These are phyloP conservation scores for Bipolaris gigantea DNA, from an alignment of 2,329 filamentous ascomycete species.

Conservation along the genomic window DNA sequence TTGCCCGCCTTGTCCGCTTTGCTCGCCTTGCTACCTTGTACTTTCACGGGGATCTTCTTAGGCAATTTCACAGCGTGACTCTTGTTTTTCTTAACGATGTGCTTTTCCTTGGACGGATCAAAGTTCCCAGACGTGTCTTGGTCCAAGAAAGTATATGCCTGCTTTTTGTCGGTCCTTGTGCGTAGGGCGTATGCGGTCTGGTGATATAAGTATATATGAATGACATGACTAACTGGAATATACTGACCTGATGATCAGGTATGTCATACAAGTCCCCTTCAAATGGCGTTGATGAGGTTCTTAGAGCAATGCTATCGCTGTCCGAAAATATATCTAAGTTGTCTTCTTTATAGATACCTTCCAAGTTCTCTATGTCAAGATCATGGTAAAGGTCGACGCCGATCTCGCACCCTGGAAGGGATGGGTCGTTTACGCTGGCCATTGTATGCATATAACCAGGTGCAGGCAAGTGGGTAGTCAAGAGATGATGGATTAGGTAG, in stretches of 20 bases:
- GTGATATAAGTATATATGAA: conserved; percentile 2
- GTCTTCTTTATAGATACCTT: background rate
- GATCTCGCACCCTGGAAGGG: conserved; percentile 3
- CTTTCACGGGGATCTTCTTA: conserved; percentile 24
- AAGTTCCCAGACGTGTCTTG: conserved; percentile 45
- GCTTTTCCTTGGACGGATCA: conserved; percentile 27
- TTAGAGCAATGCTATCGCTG: conserved; percentile 2
- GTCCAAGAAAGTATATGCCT: conserved; percentile 38
- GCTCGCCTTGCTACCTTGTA: conserved; percentile 18
- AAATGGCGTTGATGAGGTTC: conserved; percentile 13
- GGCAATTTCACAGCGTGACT: background rate
- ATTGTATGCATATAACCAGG: background rate
- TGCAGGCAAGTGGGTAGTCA: no score
- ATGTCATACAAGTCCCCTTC: conserved; percentile 17
- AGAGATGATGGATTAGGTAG: no score
- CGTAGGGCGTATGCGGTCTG: conserved; percentile 28
- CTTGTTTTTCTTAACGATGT: conserved; percentile 13
- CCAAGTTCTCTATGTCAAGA: background rate
- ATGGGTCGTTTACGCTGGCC: background rate
- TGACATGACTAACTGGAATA: background rate
- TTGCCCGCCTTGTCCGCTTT: conserved; percentile 24
- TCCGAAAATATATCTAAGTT: background rate
- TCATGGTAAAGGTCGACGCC: conserved; percentile 19
- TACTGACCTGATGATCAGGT: conserved; percentile 13
- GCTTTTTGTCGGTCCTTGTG: conserved; percentile 26